Percentiles rank a stretch among this genome's conserved stretches.
phyloP scores from a whole-genome alignment of 345 rosid genomes.

The Nasturtium officinale region DNA sequence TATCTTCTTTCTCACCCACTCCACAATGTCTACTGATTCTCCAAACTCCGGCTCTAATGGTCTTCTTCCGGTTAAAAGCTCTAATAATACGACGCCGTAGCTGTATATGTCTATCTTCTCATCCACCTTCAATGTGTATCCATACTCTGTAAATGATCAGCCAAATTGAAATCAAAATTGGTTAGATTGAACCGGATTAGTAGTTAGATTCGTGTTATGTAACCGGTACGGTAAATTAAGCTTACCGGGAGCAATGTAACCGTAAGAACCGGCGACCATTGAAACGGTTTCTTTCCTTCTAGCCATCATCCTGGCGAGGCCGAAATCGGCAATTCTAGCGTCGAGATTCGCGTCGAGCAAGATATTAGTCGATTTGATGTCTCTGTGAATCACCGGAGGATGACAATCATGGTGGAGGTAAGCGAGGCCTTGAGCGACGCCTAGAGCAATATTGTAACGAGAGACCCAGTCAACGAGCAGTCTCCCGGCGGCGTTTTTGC shows the following conservation, averaged over 20 bases:
- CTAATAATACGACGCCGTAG: slow-evolving; percentile 82
- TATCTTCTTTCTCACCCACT: slow-evolving; percentile 71
- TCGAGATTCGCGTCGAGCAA: slow-evolving; percentile 83
- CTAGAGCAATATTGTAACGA: slow-evolving; percentile 77
- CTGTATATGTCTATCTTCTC: slow-evolving; percentile 94
- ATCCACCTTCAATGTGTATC: slow-evolving; percentile 89
- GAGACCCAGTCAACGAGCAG: slow-evolving; percentile 87
- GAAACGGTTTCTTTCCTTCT: slow-evolving; percentile 87
- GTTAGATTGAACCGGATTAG: slow-evolving; percentile 7
- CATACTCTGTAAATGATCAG: slow-evolving; percentile 64
- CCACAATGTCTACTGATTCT: slow-evolving; percentile 67
- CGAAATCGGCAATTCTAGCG: slow-evolving; percentile 90
- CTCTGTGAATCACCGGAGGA: slow-evolving; percentile 84
- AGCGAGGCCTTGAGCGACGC: slow-evolving; percentile 90
- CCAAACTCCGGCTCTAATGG: slow-evolving; percentile 75
- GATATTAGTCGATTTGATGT: slow-evolving; percentile 86
- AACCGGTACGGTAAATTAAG: slow-evolving; percentile 2
- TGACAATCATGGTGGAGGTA: slow-evolving; percentile 96
- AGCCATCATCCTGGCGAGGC: slow-evolving; percentile 88
- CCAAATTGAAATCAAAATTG: neutral
- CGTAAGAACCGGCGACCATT: slow-evolving; percentile 96
- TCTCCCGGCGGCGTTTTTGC: slow-evolving; percentile 65
- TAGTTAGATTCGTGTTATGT: neutral
- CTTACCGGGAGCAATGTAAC: slow-evolving; percentile 93
- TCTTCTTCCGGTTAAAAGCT: slow-evolving; percentile 71